phyloP scores from a whole-genome alignment of 805 yeast species.

The Brettanomyces naardenensis region DNA sequence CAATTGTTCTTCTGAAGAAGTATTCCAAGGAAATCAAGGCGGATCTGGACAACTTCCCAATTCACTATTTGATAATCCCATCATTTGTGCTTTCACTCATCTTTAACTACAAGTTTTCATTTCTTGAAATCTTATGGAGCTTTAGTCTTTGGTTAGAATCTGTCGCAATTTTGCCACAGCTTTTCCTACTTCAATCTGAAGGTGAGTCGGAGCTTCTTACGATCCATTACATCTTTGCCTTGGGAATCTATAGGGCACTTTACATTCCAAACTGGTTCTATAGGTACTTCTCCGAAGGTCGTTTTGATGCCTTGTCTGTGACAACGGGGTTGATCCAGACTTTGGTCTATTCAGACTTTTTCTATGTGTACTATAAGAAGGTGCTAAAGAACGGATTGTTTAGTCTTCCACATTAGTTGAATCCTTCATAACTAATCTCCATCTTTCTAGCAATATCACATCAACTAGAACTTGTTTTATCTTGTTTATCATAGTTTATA shows the following conservation, averaged over 20 bases:
- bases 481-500: too few relatives aligned
- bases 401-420: constrained; percentile 37
- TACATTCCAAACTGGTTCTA: constrained; percentile 95
- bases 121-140: constrained; percentile 71
- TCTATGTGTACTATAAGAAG: constrained; percentile 77
- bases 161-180: constrained; percentile 87
- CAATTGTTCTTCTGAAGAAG: constrained; percentile 62
- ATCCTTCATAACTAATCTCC: too few relatives aligned
- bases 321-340: constrained; percentile 84
- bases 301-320: constrained; percentile 63
- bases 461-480: too few relatives aligned
- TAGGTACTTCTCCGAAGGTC: constrained; percentile 60
- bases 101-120: constrained; percentile 57
- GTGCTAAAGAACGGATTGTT: constrained; percentile 76
- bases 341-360: constrained; percentile 85
- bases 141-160: constrained; percentile 91
- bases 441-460: too few relatives aligned
- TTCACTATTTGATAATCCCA: constrained; percentile 61
- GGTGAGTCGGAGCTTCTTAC: constrained; percentile 87
- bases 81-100: constrained; percentile 48
- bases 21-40: constrained; percentile 53
- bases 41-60: constrained; percentile 63
- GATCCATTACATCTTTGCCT: constrained; percentile 85
- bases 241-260: constrained; percentile 83
- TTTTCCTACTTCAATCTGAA: constrained; percentile 80